Percentiles rank a stretch among this genome's conserved stretches.
Conservation (phyloP, 805 yeast species). For the Debaryomyces hansenii region DNA sequence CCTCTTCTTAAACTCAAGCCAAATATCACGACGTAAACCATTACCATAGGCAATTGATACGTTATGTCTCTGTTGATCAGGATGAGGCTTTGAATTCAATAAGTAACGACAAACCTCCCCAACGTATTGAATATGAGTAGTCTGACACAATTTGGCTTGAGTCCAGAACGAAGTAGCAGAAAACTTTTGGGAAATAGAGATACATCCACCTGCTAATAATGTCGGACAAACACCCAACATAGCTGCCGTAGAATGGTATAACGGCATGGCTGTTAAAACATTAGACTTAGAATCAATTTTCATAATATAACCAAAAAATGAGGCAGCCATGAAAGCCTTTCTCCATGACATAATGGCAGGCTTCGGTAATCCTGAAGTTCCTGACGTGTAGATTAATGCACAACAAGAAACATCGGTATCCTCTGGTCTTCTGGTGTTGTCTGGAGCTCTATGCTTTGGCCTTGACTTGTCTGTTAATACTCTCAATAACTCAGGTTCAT, state of each 20-base stretch:
- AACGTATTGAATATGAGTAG: slow-evolving; percentile 88
- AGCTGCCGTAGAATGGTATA: slow-evolving; percentile 93
- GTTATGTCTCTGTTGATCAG: slow-evolving; percentile 61
- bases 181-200: slow-evolving; percentile 77
- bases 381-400: slow-evolving; percentile 82
- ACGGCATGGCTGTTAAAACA: slow-evolving; percentile 90
- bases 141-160: slow-evolving; percentile 66
- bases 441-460: slow-evolving; percentile 55
- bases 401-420: slow-evolving; percentile 64
- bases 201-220: slow-evolving; percentile 64
- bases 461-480: slow-evolving; percentile 40
- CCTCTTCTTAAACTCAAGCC: slow-evolving; percentile 76
- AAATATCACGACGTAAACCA: slow-evolving; percentile 85
- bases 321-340: slow-evolving; percentile 70
- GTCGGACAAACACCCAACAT: slow-evolving; percentile 79
- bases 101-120: slow-evolving; percentile 93
- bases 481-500: slow-evolving; percentile 49
- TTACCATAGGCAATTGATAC: slow-evolving; percentile 82
- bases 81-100: slow-evolving; percentile 61
- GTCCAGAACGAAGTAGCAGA: slow-evolving; percentile 88
- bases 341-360: slow-evolving; percentile 94
- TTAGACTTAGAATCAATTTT: slow-evolving; percentile 53
- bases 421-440: slow-evolving; percentile 55
- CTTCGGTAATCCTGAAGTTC: slow-evolving; percentile 93
- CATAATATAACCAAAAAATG: slow-evolving; percentile 68